A percentile compares a stretch with the other conserved stretches of the same genome.
Evolutionary conservation across 2,329 filamentous ascomycete genomes (phyloP).

Genomic region (Mariannaea elegans): DNA sequence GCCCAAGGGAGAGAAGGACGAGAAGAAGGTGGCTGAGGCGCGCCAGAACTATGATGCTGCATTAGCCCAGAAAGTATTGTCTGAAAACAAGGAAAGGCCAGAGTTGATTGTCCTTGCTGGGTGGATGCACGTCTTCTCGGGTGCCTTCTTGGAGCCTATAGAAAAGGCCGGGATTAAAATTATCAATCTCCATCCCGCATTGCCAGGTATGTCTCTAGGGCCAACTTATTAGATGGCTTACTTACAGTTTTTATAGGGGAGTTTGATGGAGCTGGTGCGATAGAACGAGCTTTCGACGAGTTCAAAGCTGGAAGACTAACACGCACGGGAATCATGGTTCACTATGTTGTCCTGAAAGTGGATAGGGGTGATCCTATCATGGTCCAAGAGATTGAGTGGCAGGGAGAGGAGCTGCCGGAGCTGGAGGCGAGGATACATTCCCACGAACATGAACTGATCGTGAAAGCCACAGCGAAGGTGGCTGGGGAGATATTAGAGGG

Average conservation of each 20-base stretch:
- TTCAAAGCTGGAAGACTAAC: constrained; percentile 71
- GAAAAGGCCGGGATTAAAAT: constrained; percentile 69
- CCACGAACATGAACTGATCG: constrained; percentile 80
- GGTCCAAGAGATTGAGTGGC: constrained; percentile 72
- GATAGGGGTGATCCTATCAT: constrained; percentile 81
- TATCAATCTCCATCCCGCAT: constrained; percentile 84
- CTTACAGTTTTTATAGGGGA: constrained; percentile 57
- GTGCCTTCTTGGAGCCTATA: constrained; percentile 74
- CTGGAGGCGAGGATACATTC: constrained; percentile 78
- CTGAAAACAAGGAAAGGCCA: constrained; percentile 60
- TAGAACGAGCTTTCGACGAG: constrained; percentile 78
- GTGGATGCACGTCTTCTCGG: constrained; percentile 86
- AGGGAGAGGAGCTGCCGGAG: constrained; percentile 69
- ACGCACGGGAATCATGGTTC: constrained; percentile 87
- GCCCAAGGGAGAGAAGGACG: constrained; percentile 66
- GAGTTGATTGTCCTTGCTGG: constrained; percentile 84
- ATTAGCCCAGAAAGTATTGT: constrained; percentile 73
- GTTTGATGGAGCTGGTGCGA: constrained; percentile 81
- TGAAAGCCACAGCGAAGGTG: constrained; percentile 71
- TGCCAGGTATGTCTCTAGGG: constrained; percentile 64
- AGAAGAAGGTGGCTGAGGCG: constrained; percentile 61
- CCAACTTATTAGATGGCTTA: background rate
- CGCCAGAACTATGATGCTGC: constrained; percentile 80
- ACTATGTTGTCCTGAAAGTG: constrained; percentile 83
- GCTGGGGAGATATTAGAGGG: constrained; percentile 46